phyloP scores from a whole-genome alignment of 208 protist genomes.

The Acanthamoeba culbertsoni region DNA sequence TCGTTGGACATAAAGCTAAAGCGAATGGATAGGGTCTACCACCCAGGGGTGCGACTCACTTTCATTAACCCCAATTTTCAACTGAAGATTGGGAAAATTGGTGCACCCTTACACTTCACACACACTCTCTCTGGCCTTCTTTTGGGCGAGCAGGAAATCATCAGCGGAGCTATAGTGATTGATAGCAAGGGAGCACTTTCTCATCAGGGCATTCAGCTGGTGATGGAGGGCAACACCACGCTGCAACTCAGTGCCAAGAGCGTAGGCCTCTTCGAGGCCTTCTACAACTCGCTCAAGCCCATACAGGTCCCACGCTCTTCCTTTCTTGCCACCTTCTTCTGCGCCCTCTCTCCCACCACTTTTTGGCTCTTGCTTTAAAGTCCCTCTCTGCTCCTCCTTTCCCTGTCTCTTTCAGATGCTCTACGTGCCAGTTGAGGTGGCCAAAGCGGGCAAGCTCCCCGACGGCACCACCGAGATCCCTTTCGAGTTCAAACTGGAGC shows the following conservation, averaged over 20 bases:
- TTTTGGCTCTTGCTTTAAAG: background rate
- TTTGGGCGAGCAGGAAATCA: constrained; percentile 68
- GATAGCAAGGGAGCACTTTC: constrained; percentile 70
- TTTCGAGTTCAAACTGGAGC: constrained; percentile 86
- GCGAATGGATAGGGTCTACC: constrained; percentile 67
- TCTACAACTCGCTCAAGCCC: constrained; percentile 85
- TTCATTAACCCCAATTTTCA: background rate
- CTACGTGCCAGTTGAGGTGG: constrained; percentile 47
- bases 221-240: constrained; percentile 76
- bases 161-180: constrained; percentile 80
- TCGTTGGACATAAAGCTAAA: constrained; percentile 72
- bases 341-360: constrained; percentile 56
- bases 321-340: background rate
- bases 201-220: constrained; percentile 81
- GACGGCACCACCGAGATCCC: constrained; percentile 84
- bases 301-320: constrained; percentile 62
- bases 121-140: background rate
- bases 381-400: background rate
- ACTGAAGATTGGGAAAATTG: background rate
- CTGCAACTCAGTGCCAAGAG: constrained; percentile 79
- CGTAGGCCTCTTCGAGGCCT: constrained; percentile 83
- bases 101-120: background rate
- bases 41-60: constrained; percentile 46
- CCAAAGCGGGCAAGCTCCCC: constrained; percentile 70
- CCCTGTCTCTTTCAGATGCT: background rate